phyloP scores from a whole-genome alignment of 306 rosid species.

The Aeschynomene evenia region DNA sequence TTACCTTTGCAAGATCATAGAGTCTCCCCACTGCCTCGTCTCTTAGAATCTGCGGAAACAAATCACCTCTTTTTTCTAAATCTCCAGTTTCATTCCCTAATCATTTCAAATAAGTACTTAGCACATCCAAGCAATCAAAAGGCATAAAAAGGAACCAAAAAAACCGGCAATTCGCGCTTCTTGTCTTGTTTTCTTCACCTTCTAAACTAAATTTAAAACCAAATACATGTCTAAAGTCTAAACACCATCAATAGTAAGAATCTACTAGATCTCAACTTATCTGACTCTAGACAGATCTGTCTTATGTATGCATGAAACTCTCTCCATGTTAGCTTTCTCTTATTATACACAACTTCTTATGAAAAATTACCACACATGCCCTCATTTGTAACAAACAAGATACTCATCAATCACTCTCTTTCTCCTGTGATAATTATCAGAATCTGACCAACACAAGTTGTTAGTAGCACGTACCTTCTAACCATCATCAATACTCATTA shows the following conservation, averaged over 20 bases:
- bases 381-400: neutral
- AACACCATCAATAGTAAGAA: neutral
- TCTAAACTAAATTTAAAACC: neutral
- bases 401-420: slow-evolving; percentile 8
- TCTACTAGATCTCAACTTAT: neutral
- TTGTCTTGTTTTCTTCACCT: neutral
- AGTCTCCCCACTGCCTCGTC: slow-evolving; percentile 86
- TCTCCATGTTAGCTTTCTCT: neutral
- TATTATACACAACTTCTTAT: neutral
- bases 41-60: slow-evolving; percentile 70
- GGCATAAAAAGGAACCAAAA: slow-evolving; percentile 10
- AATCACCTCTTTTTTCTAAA: slow-evolving; percentile 49
- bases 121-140: slow-evolving; percentile 16
- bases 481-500: neutral
- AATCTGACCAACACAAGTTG: neutral
- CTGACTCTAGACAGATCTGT: neutral
- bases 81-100: slow-evolving; percentile 59
- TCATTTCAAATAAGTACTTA: slow-evolving; percentile 37
- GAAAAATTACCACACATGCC: neutral
- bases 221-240: neutral
- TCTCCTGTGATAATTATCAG: neutral
- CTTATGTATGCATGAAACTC: neutral
- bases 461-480: neutral
- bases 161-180: neutral
- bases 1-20: slow-evolving; percentile 78